These are phyloP conservation scores for Talaromyces sp. DNA, from an alignment of 2,329 filamentous ascomycete species.

Conservation along the genomic window DNA sequence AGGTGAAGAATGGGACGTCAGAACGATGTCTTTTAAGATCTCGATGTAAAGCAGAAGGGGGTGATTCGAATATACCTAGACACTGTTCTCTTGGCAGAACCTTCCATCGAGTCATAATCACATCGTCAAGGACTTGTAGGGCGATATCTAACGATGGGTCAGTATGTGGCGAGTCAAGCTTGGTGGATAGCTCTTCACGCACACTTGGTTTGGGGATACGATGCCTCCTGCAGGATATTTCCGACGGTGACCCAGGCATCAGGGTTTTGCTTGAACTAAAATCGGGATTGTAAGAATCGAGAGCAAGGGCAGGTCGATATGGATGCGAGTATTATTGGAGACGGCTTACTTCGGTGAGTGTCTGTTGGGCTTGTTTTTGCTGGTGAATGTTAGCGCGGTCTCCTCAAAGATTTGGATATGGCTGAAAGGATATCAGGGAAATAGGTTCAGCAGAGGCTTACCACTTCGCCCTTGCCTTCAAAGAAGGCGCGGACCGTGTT, in stretches of 20 bases:
- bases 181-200: conserved; percentile 43
- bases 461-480: conserved; percentile 91
- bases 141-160: conserved; percentile 70
- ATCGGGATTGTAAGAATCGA: conserved; percentile 18
- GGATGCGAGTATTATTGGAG: background rate
- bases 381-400: conserved; percentile 40
- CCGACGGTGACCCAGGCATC: conserved; percentile 98
- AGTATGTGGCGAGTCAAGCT: background rate
- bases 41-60: background rate
- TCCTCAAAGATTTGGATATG: background rate
- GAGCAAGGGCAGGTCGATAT: conserved; percentile 1
- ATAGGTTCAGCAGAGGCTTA: conserved; percentile 52
- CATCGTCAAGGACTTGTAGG: conserved; percentile 94
- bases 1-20: background rate
- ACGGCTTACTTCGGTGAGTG: conserved; percentile 79
- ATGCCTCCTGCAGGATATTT: conserved; percentile 90
- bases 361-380: conserved; percentile 95
- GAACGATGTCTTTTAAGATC: background rate
- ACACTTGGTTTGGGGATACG: conserved; percentile 97
- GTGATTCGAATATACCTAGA: conserved; percentile 62
- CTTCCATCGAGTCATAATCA: conserved; percentile 99
- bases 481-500: conserved; percentile 95
- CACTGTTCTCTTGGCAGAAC: conserved; percentile 94
- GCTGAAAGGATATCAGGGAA: background rate
- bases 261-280: conserved; percentile 97